These are phyloP conservation scores for Chrysoporthe austroafricana DNA, from an alignment of 2,329 filamentous ascomycete genomes.

Conservation along the genomic window DNA sequence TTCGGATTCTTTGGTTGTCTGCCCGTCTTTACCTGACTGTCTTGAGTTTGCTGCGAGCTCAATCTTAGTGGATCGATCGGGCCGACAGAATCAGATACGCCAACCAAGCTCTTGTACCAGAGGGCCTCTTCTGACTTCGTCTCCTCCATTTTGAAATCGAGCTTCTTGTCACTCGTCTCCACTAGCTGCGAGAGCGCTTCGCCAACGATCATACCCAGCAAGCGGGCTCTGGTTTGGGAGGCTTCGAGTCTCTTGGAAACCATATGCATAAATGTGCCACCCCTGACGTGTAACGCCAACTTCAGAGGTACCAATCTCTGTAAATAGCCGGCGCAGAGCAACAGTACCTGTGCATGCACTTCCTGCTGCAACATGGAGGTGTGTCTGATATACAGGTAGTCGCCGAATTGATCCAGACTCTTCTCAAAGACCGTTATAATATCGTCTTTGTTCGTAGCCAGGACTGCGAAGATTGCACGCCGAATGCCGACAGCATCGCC, in stretches of 20 bases:
- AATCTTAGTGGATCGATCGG: conserved; percentile 53
- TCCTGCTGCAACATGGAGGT: conserved; percentile 86
- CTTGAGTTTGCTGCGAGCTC: conserved; percentile 26
- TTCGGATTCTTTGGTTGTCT: conserved; percentile 38
- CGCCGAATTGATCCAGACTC: conserved; percentile 75
- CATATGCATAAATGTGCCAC: conserved; percentile 72
- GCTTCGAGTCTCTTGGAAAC: conserved; percentile 85
- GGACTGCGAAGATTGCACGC: conserved; percentile 64
- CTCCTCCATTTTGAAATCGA: conserved; percentile 86
- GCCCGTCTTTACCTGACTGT: conserved; percentile 29
- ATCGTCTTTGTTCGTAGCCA: conserved; percentile 55
- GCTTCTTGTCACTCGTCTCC: conserved; percentile 69
- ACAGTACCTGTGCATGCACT: conserved; percentile 78
- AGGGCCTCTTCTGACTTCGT: conserved; percentile 71
- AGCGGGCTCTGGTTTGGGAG: conserved; percentile 73
- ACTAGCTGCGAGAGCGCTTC: conserved; percentile 69
- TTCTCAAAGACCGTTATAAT: conserved; percentile 67
- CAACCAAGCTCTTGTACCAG: conserved; percentile 73
- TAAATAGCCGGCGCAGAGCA: conserved; percentile 78
- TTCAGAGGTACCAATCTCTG: conserved; percentile 67
- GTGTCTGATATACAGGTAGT: conserved; percentile 85
- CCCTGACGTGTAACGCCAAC: conserved; percentile 70
- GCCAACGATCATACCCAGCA: conserved; percentile 87
- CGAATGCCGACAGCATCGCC: conserved; percentile 68
- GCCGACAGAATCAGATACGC: conserved; percentile 66